Evolutionary conservation across 768 basidiomycete genomes (phyloP).

Genomic region (Rhizopogon vesiculosus): DNA sequence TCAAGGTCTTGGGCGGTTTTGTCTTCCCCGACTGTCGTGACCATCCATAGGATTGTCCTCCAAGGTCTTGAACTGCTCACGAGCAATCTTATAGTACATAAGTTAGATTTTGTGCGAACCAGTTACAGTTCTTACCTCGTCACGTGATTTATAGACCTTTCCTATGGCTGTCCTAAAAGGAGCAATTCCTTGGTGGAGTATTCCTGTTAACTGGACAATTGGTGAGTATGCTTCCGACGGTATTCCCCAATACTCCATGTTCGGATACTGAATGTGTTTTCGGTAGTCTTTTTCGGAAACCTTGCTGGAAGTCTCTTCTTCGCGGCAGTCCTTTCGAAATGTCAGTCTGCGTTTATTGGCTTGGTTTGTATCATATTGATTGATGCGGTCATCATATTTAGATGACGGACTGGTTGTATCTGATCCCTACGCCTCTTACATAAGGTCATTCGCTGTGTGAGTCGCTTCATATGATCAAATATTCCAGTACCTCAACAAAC

Average conservation of each 20-base stretch:
- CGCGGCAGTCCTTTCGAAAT: slow-evolving; percentile 58
- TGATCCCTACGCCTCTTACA: slow-evolving; percentile 53
- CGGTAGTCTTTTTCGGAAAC: slow-evolving; percentile 62
- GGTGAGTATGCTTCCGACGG: slow-evolving; percentile 33
- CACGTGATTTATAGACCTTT: slow-evolving; percentile 41
- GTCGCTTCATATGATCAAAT: slow-evolving; percentile 15
- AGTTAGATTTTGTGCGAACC: not conserved
- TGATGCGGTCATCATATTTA: slow-evolving; percentile 18
- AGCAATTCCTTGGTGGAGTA: slow-evolving; percentile 64
- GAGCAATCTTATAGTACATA: slow-evolving; percentile 68
- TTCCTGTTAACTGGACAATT: slow-evolving; percentile 60
- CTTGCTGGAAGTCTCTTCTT: slow-evolving; percentile 68
- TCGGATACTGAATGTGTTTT: slow-evolving; percentile 1
- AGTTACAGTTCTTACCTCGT: not conserved
- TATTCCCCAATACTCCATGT: not conserved
- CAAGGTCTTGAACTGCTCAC: slow-evolving; percentile 69
- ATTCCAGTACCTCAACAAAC: not conserved
- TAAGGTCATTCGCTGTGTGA: slow-evolving; percentile 54
- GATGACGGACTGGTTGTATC: slow-evolving; percentile 56
- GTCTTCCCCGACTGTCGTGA: slow-evolving; percentile 50
- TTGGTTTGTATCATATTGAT: not conserved
- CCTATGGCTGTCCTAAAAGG: slow-evolving; percentile 67
- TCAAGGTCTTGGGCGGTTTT: slow-evolving; percentile 62
- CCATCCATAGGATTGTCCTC: slow-evolving; percentile 56
- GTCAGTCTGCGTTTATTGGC: slow-evolving; percentile 31